Evolutionary conservation across 129 eudicot genomes (phyloP), one percentile per base, ranked within the genome.

Genomic region (Arctium minus): DNA sequence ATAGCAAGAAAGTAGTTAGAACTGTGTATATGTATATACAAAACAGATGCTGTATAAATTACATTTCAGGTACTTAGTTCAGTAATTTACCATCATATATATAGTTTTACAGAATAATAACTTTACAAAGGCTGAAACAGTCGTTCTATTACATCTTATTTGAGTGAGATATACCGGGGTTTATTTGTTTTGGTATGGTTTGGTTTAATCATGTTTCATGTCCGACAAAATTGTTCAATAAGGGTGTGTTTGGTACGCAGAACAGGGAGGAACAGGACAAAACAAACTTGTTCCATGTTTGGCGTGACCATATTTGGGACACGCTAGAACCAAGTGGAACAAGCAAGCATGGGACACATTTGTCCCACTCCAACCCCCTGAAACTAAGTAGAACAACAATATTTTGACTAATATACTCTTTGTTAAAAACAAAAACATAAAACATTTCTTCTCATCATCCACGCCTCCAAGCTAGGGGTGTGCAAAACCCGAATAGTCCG

Each of bases 11-110:
- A 46, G 79, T 82, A 82, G 74, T 72, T 86, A 72, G 71, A 27
- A 40, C 15, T 72, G 76, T 70, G 39, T 82, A 74, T 70, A 82
- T 82, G 27, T 22, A 70, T 78, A 77, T 53, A 79, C 31, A 73
- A 60, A 60, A 17, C 35, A 39, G 73, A 72, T 80, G 65, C 29
- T 80, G 79, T 75, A 30, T 81, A 62, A 74, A 15, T 18, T 74
- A 44, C 78, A 39, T 40, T 74, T 74, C 62, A 74, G 60, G 7
- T 71, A 71, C 35, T 36, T 73, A 39, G 12, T 32, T 35, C 38
- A 72, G 15, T 72, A 35, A 29, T 31, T 50, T 56, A 56, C 65
- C 65, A 56, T 17, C 65, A 15, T 50, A 12, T 56, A 56, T 56
- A 15, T 4, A 15, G 27, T 22, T 22, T 22, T 7, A 56, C 27